These are phyloP conservation scores for Megacollybia marginata DNA, from an alignment of 768 basidiomycete genomes.

Conservation along the genomic window DNA sequence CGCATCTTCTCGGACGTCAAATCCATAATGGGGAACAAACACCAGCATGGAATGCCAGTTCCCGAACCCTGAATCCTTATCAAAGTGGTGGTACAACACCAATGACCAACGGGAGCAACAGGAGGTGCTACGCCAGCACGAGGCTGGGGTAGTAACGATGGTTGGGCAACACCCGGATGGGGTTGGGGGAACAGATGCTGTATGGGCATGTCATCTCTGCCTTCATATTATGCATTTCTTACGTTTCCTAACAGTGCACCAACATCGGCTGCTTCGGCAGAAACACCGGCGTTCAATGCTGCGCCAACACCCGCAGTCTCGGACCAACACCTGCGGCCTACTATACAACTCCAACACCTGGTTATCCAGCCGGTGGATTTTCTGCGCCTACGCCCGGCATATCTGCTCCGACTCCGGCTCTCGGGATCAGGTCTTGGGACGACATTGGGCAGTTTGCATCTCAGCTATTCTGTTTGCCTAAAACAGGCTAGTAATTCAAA, in stretches of 20 bases:
- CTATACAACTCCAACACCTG: conserved; percentile 29
- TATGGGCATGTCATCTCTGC: conserved; percentile 20
- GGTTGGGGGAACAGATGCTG: conserved; percentile 5
- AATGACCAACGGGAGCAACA: conserved; percentile 17
- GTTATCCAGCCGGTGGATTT: conserved; percentile 8
- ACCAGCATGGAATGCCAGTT: conserved; percentile 57
- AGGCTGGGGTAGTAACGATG: conserved; percentile 19
- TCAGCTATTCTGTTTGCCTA: too few relatives aligned
- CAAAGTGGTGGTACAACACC: conserved; percentile 24
- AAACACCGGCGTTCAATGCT: conserved; percentile 30
- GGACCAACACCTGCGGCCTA: conserved; percentile 3
- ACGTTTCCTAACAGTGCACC: conserved; percentile 29
- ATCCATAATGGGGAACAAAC: conserved; percentile 59
- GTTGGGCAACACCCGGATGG: conserved; percentile 13
- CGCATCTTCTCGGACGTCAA: conserved; percentile 60
- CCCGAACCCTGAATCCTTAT: conserved; percentile 61
- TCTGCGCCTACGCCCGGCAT: conserved; percentile 29
- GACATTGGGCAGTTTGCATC: too few relatives aligned
- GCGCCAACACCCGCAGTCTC: conserved; percentile 27
- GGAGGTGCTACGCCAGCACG: conserved; percentile 37
- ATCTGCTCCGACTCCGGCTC: conserved; percentile 11
- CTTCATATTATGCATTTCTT: conserved; percentile 1
- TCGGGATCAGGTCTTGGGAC: too few relatives aligned
- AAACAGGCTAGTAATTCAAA: too few relatives aligned
- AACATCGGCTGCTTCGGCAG: conserved; percentile 40